A percentile compares a stretch with the other conserved stretches of the same genome.
Conservation (phyloP, 805 yeast genomes). For the Barnettozyma wickerhamii region DNA sequence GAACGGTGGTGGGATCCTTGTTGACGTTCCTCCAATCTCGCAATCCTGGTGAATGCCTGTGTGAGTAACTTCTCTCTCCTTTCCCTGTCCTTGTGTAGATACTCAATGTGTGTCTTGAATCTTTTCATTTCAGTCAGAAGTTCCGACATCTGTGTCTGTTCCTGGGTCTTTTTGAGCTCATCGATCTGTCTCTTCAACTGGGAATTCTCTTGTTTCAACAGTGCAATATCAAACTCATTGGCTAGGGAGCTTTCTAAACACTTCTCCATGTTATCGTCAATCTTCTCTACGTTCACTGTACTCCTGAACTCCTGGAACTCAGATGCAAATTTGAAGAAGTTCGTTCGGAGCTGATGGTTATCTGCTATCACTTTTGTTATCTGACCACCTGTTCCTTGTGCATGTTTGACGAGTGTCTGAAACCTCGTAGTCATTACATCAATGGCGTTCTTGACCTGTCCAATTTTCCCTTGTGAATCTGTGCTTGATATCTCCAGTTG, state of each 20-base stretch:
- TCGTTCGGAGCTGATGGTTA: neutral
- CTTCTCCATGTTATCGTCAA: neutral
- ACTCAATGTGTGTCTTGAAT: neutral
- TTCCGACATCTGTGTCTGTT: neutral
- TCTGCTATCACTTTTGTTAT: neutral
- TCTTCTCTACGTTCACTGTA: neutral
- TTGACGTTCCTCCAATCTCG: neutral
- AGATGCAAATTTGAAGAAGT: neutral
- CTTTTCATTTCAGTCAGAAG: neutral
- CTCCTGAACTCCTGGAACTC: neutral
- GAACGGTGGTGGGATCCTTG: neutral
- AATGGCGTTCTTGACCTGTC: neutral
- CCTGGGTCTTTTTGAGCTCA: neutral
- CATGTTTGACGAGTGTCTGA: neutral
- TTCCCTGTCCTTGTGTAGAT: neutral
- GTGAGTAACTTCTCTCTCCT: neutral
- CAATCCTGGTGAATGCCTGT: neutral
- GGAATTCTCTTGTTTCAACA: conserved; percentile 2
- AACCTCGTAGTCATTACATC: neutral
- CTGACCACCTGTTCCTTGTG: neutral
- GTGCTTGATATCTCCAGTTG: no score
- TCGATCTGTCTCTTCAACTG: neutral
- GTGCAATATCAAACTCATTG: conserved; percentile 2
- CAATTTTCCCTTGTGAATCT: no score
- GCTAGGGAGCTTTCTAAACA: conserved; percentile 1